Base-by-base conservation (phyloP, 2,329 filamentous ascomycete species). In the Colletotrichum eremochloae region DNA sequence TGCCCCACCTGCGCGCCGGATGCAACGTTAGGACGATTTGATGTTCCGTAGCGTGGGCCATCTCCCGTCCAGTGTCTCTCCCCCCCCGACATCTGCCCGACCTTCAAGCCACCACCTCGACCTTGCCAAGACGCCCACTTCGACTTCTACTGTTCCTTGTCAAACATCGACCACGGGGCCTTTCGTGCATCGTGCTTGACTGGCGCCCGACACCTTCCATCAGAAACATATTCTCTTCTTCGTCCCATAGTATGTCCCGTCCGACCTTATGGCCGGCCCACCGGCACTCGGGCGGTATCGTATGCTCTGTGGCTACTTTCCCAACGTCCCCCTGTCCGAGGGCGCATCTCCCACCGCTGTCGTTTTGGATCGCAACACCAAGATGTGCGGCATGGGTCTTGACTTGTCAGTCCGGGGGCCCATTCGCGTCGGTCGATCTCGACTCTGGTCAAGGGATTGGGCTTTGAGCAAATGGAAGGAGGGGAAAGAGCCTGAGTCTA, bases 291-390 rank as follows among this genome's bases (percentile, higher is more conserved):
- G 69, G 62, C 58, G 36, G 44, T 52, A 52, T 63, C 20, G 62
- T 42, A 42, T 68, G 56, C 63, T 71, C 71, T 71, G 67, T 73
- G 67, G 67, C 67, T 48, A 62, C 52, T 38, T 48, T 33, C 67
- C 70, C 71, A 69, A 36, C 29, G 44, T 31, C 24, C 71, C 70
- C 71, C 71, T 73, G 71, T 71, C 67, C 62, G 68, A 67, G 71
- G 67, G 71, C 58, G 50, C 68, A 71, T 71, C 42, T 67, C 60
- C 60, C 61, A 70, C 66, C 50, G 60, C 50, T 70, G 66, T 64
- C 66, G 70, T 72, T 72, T 72, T 69, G 62, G 63, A 73, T 71
- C 62, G 56, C 62, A 44, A 58, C 56, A 56, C 55, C 63, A 67
- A 67, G 67, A 73, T 73, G 67, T 58, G 62, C 57, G 52, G 71